Conservation (phyloP, 2,329 filamentous ascomycete genomes). For the Mollisia scopiformis region DNA sequence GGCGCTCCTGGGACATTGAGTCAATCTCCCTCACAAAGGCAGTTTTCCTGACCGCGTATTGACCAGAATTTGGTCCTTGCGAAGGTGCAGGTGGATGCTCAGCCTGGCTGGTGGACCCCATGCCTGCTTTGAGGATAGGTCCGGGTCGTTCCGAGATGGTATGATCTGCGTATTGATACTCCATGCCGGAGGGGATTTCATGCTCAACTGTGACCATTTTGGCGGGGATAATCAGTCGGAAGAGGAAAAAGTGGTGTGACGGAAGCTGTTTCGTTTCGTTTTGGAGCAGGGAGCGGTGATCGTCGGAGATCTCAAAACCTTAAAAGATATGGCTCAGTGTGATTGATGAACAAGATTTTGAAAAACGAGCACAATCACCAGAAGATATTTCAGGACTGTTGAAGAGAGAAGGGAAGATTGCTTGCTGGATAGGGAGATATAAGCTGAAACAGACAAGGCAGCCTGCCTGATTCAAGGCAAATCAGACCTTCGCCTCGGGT, state of each 20-base stretch:
- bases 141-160: background rate
- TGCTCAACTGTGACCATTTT: background rate
- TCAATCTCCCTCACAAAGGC: background rate
- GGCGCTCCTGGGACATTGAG: background rate
- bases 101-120: background rate
- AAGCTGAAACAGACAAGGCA: background rate
- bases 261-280: background rate
- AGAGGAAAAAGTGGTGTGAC: background rate
- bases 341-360: too few relatives aligned
- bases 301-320: background rate
- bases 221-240: background rate
- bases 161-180: background rate
- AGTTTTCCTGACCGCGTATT: background rate
- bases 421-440: background rate
- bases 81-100: background rate
- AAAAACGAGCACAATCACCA: too few relatives aligned
- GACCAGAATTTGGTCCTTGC: background rate
- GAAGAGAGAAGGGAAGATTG: background rate
- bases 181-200: background rate
- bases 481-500: background rate
- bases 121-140: background rate
- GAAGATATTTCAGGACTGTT: background rate
- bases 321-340: too few relatives aligned
- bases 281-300: background rate
- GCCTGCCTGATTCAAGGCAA: background rate